Conservation (phyloP, 257 asterid genomes). For the Solanum boliviense region DNA sequence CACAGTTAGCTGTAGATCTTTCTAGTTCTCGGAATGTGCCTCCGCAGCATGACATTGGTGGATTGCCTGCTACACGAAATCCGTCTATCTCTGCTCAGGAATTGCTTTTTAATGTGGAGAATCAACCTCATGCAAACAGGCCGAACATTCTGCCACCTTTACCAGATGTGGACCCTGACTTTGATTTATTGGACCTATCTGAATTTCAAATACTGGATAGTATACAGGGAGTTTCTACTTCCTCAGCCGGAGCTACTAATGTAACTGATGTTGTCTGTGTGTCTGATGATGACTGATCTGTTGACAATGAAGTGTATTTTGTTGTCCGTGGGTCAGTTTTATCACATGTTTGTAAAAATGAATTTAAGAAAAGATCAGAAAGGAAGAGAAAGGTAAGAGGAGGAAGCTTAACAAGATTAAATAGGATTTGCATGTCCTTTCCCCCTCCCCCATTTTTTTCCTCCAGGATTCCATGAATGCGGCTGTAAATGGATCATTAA, state of each 20-base stretch:
- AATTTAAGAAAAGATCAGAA: background rate
- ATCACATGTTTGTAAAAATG: background rate
- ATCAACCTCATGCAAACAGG: constrained; percentile 1
- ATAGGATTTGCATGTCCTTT: background rate
- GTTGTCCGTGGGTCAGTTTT: background rate
- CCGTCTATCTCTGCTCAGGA: constrained; percentile 7
- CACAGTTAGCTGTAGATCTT: background rate
- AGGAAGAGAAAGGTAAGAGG: background rate
- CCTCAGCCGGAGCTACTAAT: constrained; percentile 10
- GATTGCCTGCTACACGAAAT: background rate
- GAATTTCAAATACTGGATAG: constrained; percentile 16
- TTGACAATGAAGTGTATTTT: background rate
- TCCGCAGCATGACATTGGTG: constrained; percentile 5
- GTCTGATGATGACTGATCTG: constrained; percentile 51
- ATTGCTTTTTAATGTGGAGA: constrained; percentile 16
- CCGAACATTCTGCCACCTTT: constrained; percentile 3
- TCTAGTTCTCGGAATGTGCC: constrained; percentile 1
- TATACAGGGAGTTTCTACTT: constrained; percentile 11
- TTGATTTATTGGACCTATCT: constrained; percentile 12
- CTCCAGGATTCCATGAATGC: background rate
- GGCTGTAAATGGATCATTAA: background rate
- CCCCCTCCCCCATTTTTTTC: background rate
- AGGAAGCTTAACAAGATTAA: background rate
- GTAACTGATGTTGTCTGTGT: constrained; percentile 48
- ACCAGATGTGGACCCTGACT: constrained; percentile 1